Evolutionary conservation across 139 green algal genomes (phyloP).

Genomic region (Chlorella vulgaris): DNA sequence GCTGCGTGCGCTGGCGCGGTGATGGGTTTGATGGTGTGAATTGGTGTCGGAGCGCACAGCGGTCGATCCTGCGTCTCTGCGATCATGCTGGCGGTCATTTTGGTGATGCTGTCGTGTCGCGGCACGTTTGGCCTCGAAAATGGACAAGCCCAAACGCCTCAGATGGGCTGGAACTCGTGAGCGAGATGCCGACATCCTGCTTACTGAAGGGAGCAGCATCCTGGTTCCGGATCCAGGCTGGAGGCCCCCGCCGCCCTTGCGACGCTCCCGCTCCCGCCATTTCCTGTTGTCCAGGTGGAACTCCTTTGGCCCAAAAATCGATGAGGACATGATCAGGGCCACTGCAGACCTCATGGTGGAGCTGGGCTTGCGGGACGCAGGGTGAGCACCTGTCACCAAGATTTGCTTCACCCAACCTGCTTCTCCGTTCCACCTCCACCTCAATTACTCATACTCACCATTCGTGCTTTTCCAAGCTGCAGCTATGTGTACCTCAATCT

Average conservation of each 20-base stretch:
- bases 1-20: too few species aligned
- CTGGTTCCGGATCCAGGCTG: too few species aligned
- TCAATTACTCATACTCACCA: not conserved
- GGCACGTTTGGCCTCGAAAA: slow-evolving; percentile 31
- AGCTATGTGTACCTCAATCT: not conserved
- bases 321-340: slow-evolving; percentile 37
- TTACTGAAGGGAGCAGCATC: too few species aligned
- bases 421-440: not conserved
- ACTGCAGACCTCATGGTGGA: slow-evolving; percentile 47
- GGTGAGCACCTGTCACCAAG: slow-evolving; percentile 10
- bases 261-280: not conserved
- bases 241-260: too few species aligned
- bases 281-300: slow-evolving; percentile 36
- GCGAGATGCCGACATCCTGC: not conserved
- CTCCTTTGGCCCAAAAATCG: slow-evolving; percentile 39
- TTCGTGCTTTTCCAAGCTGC: not conserved
- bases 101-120: too few species aligned
- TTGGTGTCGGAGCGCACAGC: too few species aligned
- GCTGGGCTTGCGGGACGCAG: slow-evolving; percentile 34
- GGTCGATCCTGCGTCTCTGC: too few species aligned
- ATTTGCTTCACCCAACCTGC: not conserved
- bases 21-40: too few species aligned
- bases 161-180: slow-evolving; percentile 47
- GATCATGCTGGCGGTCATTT: too few species aligned
- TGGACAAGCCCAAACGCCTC: slow-evolving; percentile 35